Base-by-base conservation (phyloP, 2,329 filamentous ascomycete genomes). In the Camillea tinctor region DNA sequence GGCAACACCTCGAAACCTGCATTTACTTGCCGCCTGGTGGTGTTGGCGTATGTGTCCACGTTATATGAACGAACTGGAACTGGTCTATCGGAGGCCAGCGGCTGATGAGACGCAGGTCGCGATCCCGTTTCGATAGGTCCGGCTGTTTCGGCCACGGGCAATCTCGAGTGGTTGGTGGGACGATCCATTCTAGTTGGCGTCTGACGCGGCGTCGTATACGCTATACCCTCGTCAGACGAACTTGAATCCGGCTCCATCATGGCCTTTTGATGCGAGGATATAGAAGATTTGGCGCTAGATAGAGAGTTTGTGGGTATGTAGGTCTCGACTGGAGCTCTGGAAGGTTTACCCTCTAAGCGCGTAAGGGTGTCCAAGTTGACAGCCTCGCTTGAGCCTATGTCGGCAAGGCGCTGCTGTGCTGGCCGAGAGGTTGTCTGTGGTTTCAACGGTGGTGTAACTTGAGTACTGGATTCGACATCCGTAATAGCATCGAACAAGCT, bases 1-100 rank as follows among this genome's bases (percentile, higher is more conserved):
- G 71, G 71, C 26, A 73, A 60, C 50, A 73, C 60, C 36, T 73
- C 71, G 26, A 73, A 73, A 1, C 71, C 71, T 3, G 64, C 58
- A 44, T 73, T 73, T 2, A 72, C 69, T 36, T 62, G 62, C 36
- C 71, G 68, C 1, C 68, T 61, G 6, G 69, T 55, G 13, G 57
- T 66, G 50, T 72, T 71, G 36, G 58, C 65, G 23, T 69, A 61
- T 2, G 63, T 63, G 6, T 66, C 67, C 52, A 63, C 65, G n/a
- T 67, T 69, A 57, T 73, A 72, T 2, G 66, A 70, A 17, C 72
- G 68, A 20, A 65, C 60, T 8, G 71, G 71, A 30, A 53, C 60
- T 51, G 69, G 68, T 44, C 65, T 56, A 19, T 53, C 63, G 1
- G 64, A 61, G 5, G 66, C 66, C 15, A 66, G 26, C 23, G 59